Percentiles rank a stretch among this genome's conserved stretches.
Evolutionary conservation across 352 stramenopile genomes (phyloP).

Genomic region (Globisporangium parvum): DNA sequence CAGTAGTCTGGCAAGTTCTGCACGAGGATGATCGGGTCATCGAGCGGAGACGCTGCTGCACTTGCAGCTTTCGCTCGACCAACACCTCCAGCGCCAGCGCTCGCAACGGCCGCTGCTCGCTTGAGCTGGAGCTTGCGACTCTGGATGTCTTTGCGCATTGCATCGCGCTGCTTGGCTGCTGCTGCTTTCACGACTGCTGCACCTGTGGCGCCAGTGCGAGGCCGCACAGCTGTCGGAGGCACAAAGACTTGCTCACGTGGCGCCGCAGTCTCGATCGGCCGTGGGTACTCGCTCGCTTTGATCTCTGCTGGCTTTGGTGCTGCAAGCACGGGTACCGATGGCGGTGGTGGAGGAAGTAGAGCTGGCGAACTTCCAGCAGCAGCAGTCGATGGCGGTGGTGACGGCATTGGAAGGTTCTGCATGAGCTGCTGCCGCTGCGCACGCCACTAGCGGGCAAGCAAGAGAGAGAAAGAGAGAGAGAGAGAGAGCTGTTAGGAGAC

Average conservation of each 20-base stretch:
- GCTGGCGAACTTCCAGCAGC: not conserved
- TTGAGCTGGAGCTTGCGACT: constrained; percentile 34
- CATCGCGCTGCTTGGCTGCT: constrained; percentile 10
- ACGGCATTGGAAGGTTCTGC: constrained; percentile 13
- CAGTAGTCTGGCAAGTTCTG: constrained; percentile 48
- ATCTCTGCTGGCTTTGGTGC: constrained; percentile 1
- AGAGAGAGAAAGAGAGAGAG: not conserved
- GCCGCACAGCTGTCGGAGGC: not conserved
- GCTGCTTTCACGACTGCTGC: constrained; percentile 11
- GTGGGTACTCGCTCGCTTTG: constrained; percentile 7
- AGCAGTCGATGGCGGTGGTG: constrained; percentile 8
- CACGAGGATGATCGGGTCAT: constrained; percentile 69
- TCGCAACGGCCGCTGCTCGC: not conserved
- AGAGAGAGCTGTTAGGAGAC: not conserved
- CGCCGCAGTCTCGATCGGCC: constrained; percentile 3
- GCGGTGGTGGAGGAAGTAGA: constrained; percentile 5
- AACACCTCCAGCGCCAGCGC: not conserved
- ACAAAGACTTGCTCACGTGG: constrained; percentile 4
- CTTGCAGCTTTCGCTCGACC: not conserved
- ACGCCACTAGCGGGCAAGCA: constrained; percentile 24
- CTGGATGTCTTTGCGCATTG: constrained; percentile 29
- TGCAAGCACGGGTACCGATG: constrained; percentile 11
- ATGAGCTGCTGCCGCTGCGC: constrained; percentile 35
- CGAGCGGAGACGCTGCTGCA: constrained; percentile 23
- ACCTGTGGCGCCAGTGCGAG: not conserved